Percentiles rank a stretch among this genome's conserved stretches.
Evolutionary conservation across 1,139 yeast species (phyloP).

Genomic region (Arxiozyma bovina): DNA sequence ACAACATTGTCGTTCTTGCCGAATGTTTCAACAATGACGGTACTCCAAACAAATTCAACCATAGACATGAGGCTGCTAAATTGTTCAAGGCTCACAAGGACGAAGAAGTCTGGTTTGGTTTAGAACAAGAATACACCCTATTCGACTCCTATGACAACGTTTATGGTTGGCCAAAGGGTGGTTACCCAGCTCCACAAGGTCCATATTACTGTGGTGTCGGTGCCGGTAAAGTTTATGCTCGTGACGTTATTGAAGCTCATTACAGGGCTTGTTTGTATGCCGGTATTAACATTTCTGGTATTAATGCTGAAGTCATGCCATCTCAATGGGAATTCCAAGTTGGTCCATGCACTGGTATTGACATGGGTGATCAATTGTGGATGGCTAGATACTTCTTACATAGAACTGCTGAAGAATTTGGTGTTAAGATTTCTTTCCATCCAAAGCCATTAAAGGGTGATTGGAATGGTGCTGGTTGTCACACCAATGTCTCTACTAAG

Average conservation of each 20-base stretch:
- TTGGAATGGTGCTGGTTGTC: slow-evolving; percentile 99
- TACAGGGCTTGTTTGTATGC: slow-evolving; percentile 95
- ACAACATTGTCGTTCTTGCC: slow-evolving; percentile 85
- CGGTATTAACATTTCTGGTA: slow-evolving; percentile 86
- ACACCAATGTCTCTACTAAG: slow-evolving; percentile 93
- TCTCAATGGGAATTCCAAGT: slow-evolving; percentile 99
- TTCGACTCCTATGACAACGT: slow-evolving; percentile 85
- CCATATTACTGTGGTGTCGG: slow-evolving; percentile 99
- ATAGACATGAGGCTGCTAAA: slow-evolving; percentile 95
- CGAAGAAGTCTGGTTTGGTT: slow-evolving; percentile 91
- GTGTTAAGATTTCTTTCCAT: slow-evolving; percentile 96
- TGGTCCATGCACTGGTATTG: slow-evolving; percentile 93
- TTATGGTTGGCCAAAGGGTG: slow-evolving; percentile 99
- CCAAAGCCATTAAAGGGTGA: slow-evolving; percentile 98
- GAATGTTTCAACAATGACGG: slow-evolving; percentile 99
- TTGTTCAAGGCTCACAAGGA: slow-evolving; percentile 86
- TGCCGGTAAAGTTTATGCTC: slow-evolving; percentile 94
- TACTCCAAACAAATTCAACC: slow-evolving; percentile 96
- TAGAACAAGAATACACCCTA: slow-evolving; percentile 96
- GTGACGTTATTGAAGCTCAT: slow-evolving; percentile 98
- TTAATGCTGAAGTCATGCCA: slow-evolving; percentile 99
- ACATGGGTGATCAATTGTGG: slow-evolving; percentile 97
- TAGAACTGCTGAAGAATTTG: slow-evolving; percentile 97
- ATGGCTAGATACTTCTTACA: slow-evolving; percentile 85
- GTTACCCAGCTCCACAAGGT: slow-evolving; percentile 99